These are phyloP conservation scores for Ophiocordyceps camponoti-floridani DNA, from an alignment of 2,329 filamentous ascomycete genomes.

Conservation along the genomic window DNA sequence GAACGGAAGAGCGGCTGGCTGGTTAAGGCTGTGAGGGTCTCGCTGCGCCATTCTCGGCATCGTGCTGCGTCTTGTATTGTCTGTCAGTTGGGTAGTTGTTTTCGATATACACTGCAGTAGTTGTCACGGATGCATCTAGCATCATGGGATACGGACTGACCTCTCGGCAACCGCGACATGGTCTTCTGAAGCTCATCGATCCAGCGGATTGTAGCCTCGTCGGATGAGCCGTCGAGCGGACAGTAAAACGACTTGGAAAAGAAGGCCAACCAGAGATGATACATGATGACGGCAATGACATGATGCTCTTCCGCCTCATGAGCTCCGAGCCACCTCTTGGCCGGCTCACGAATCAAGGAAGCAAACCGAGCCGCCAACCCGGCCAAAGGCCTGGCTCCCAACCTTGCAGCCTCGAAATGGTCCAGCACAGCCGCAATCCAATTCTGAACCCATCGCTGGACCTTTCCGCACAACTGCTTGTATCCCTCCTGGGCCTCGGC, in stretches of 20 bases:
- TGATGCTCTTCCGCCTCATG: slow-evolving; percentile 17
- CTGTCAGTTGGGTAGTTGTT: neutral
- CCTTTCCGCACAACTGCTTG: slow-evolving; percentile 13
- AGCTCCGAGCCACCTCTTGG: slow-evolving; percentile 12
- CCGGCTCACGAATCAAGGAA: slow-evolving; percentile 16
- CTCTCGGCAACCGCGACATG: slow-evolving; percentile 16
- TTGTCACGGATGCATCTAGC: too few species aligned
- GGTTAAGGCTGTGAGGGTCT: slow-evolving; percentile 16
- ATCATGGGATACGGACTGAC: too few species aligned
- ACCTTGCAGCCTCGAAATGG: slow-evolving; percentile 11
- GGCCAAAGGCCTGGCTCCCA: slow-evolving; percentile 8
- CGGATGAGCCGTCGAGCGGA: slow-evolving; percentile 14
- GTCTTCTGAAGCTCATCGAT: slow-evolving; percentile 14
- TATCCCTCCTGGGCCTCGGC: slow-evolving; percentile 16
- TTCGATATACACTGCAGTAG: too few species aligned
- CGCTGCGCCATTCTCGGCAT: slow-evolving; percentile 18
- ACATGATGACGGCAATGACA: slow-evolving; percentile 17
- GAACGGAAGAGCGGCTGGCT: slow-evolving; percentile 13
- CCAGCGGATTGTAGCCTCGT: slow-evolving; percentile 13
- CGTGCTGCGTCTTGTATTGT: slow-evolving; percentile 11
- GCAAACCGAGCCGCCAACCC: slow-evolving; percentile 13
- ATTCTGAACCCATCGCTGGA: slow-evolving; percentile 19
- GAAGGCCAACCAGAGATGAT: slow-evolving; percentile 16
- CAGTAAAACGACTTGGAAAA: slow-evolving; percentile 19
- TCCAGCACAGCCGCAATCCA: slow-evolving; percentile 13